A percentile compares a stretch with the other conserved stretches of the same genome.
Evolutionary conservation across 257 asterid genomes (phyloP).

Genomic region (Solanum ossicruentum): DNA sequence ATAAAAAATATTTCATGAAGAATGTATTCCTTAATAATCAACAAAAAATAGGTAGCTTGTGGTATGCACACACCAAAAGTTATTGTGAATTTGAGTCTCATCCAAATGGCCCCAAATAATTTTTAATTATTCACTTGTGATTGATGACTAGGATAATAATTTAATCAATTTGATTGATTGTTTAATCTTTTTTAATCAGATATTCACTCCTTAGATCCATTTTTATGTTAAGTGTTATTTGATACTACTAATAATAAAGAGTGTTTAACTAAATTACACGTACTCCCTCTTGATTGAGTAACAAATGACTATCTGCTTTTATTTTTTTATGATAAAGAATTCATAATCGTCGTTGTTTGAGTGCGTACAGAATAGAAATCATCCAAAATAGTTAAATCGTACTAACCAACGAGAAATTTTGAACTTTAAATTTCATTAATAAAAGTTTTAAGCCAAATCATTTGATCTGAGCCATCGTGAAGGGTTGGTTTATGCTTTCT

Average conservation of each 20-base stretch:
- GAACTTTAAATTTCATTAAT: not conserved
- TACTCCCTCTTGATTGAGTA: not conserved
- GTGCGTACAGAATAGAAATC: too few relatives aligned
- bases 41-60: not conserved
- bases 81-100: not conserved
- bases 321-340: not conserved
- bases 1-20: too few relatives aligned
- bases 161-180: not conserved
- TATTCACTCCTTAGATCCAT: not conserved
- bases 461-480: not conserved
- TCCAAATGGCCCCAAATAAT: not conserved
- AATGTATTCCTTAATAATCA: not conserved
- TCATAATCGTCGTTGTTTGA: not conserved
- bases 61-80: conserved; percentile 1
- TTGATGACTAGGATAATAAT: not conserved
- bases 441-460: not conserved
- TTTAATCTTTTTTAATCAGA: not conserved
- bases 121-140: not conserved
- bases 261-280: not conserved
- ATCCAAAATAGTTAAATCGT: not conserved
- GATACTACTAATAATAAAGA: not conserved
- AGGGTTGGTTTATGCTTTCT: not conserved
- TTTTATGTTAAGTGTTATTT: not conserved
- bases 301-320: not conserved
- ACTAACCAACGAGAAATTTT: fast-evolving